Evolutionary conservation across 2,329 filamentous ascomycete species (phyloP).

Genomic region (Aspergillus carbonarius): DNA sequence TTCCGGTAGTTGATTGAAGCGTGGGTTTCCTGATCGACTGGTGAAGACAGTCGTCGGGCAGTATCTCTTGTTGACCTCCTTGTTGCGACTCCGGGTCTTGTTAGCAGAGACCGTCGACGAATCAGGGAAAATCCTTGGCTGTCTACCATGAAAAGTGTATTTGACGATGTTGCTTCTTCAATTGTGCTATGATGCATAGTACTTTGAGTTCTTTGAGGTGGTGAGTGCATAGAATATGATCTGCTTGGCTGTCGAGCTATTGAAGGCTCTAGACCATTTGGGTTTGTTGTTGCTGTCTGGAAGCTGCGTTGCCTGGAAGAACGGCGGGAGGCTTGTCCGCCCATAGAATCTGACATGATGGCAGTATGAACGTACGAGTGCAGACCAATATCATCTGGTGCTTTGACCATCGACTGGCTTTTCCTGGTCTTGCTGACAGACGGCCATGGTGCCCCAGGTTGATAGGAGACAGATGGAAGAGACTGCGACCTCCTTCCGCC

Average conservation of each 20-base stretch:
- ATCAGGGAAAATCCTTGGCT: slow-evolving; percentile 37
- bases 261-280: slow-evolving; percentile 15
- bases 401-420: slow-evolving; percentile 8
- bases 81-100: slow-evolving; percentile 36
- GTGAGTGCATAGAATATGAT: slow-evolving; percentile 32
- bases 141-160: slow-evolving; percentile 34
- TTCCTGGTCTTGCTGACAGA: neutral
- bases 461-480: slow-evolving; percentile 20
- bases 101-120: slow-evolving; percentile 39
- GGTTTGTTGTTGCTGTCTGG: slow-evolving; percentile 22
- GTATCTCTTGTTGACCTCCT: slow-evolving; percentile 31
- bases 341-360: slow-evolving; percentile 15
- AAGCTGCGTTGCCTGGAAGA: slow-evolving; percentile 21
- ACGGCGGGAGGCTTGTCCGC: slow-evolving; percentile 19
- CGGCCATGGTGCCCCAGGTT: slow-evolving; percentile 14
- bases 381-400: slow-evolving; percentile 8
- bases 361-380: slow-evolving; percentile 8
- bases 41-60: slow-evolving; percentile 22
- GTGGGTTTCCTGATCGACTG: slow-evolving; percentile 25
- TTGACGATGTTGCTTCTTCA: slow-evolving; percentile 32
- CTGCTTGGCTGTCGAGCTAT: slow-evolving; percentile 22
- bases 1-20: slow-evolving; percentile 9
- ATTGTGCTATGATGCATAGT: slow-evolving; percentile 24
- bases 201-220: slow-evolving; percentile 24
- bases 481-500: slow-evolving; percentile 21